These are phyloP conservation scores for Macrolepiota fuliginosa DNA, from an alignment of 768 basidiomycete species.

Conservation along the genomic window DNA sequence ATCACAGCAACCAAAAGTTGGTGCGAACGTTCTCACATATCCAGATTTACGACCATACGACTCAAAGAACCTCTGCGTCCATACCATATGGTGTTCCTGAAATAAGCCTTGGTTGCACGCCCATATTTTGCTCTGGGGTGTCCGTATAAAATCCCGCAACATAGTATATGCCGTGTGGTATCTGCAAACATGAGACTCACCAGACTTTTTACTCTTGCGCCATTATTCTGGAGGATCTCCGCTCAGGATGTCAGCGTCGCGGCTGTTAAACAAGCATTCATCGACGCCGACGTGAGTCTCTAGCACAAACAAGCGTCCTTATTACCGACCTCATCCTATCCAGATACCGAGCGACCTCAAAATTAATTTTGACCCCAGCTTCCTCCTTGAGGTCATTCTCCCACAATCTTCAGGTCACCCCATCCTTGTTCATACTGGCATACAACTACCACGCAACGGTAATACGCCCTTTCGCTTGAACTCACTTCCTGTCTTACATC, in stretches of 20 bases:
- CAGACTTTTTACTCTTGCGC: neutral
- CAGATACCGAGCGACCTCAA: constrained; percentile 23
- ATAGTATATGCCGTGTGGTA: neutral
- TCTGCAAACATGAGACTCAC: neutral
- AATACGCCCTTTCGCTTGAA: neutral
- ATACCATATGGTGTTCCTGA: neutral
- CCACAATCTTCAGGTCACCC: constrained; percentile 18
- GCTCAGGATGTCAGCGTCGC: constrained; percentile 23
- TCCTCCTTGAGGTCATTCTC: constrained; percentile 26
- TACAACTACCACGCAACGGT: constrained; percentile 26
- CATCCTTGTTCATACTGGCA: constrained; percentile 25
- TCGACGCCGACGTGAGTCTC: constrained; percentile 20
- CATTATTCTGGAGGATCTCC: neutral
- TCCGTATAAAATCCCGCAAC: neutral
- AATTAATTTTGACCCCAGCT: constrained; percentile 25
- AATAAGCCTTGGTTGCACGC: neutral
- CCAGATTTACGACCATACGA: neutral
- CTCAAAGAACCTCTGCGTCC: neutral
- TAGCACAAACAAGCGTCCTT: neutral
- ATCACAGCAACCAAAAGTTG: neutral
- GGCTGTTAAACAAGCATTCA: constrained; percentile 23
- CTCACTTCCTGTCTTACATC: neutral
- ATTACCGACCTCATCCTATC: neutral
- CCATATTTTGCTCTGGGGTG: neutral
- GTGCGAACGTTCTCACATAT: neutral